Base-by-base conservation (phyloP, 148 eudicot species). In the Hydrangea macrophylla region DNA sequence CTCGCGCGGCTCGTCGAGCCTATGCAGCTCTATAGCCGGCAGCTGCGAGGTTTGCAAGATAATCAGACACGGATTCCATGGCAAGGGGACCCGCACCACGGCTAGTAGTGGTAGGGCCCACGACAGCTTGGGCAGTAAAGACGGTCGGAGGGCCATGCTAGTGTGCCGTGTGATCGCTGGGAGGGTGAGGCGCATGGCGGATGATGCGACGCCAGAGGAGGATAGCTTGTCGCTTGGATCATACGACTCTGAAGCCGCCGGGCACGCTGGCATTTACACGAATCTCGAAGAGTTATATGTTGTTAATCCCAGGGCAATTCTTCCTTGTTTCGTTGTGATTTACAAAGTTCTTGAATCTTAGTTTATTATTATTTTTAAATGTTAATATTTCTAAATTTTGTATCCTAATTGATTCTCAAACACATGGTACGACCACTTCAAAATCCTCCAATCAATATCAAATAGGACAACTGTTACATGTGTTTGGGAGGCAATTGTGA, bases 151-250 rank as follows among this genome's bases (percentile, higher is more conserved):
- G 45, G 96, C 96, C 0, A 92, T 92, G 98, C 64, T 92, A 3
- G 98, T 92, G 22, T 92, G 98, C 55, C 93, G 98, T 0, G 98
- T 92, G 65, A 88, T 92, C 2, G 98, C 98, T 1, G 98, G 98
- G 30, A 75, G 84, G n/a, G 90, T 93, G 64, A 79, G 60, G 82
- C 91, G 81, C 42, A 56, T 53, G 67, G 69, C 75, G 13, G 82
- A 55, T 7, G 89, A 83, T 30, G 74, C 32, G 35, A 44, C 72
- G 54, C 61, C 75, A 30, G 92, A 79, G 31, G 79, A 78, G 62
- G 81, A 75, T 25, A 39, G 66, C 18, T 27, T 42, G 37, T 32
- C 81, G 6, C 45, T 58, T 4, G 73, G 73, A 9, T 61, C 76
- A 7, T 88, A 86, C 44, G 98, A 93, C 67, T 93, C 98, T 0